Conservation (phyloP, 345 rosid species). For the Luvunga scandens region DNA sequence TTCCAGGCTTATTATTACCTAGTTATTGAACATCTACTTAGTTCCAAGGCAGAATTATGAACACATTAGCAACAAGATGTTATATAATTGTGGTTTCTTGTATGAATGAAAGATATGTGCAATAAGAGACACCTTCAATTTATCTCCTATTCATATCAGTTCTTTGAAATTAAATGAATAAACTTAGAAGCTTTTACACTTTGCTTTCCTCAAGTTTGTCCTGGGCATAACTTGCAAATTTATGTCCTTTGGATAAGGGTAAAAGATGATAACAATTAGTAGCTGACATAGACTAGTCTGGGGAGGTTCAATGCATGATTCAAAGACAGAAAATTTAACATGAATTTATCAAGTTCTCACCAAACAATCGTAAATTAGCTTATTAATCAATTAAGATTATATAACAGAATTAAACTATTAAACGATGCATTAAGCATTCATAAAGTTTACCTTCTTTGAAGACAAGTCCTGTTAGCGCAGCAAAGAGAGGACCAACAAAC, state of each 20-base stretch:
- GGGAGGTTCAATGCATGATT: not conserved
- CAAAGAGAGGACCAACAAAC: conserved; percentile 94
- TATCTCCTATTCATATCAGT: not conserved
- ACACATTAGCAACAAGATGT: not conserved
- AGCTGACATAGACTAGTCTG: not conserved
- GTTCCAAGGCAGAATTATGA: not conserved
- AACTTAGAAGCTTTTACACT: not conserved
- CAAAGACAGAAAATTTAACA: not conserved
- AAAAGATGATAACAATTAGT: not conserved
- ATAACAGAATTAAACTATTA: not conserved
- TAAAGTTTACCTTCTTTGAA: conserved; percentile 77
- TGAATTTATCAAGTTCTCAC: not conserved
- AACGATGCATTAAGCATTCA: not conserved
- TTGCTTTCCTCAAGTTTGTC: not conserved
- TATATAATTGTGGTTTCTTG: not conserved
- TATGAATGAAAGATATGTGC: not conserved
- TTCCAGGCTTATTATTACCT: not conserved
- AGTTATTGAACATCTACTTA: not conserved
- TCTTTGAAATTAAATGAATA: not conserved
- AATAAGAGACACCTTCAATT: not conserved
- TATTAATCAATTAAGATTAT: not conserved
- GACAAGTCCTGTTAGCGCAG: conserved; percentile 85
- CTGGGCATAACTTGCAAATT: not conserved
- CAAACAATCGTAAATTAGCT: not conserved
- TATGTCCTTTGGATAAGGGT: not conserved